Base-by-base conservation (phyloP, 192 early-diverging fungal genomes). In the Thoreauomyces humboldtii region DNA sequence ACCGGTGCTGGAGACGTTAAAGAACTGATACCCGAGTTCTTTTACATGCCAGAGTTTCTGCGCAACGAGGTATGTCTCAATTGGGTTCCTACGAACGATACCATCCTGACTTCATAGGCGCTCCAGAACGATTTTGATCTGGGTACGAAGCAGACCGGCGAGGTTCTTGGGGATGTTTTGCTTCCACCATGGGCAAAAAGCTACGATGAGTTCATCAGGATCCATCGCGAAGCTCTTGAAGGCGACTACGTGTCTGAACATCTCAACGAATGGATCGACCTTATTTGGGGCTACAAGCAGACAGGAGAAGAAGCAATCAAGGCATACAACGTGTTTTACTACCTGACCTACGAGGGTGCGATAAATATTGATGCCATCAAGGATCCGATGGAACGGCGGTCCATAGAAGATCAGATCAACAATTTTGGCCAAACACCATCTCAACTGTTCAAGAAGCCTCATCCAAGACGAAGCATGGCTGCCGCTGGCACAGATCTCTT, bases 381-480 rank as follows among this genome's bases (percentile, higher is more conserved):
- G 33, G 94, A 98, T 69, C 89, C 91, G 2, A 77, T 96, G 27
- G 93, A 98, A 70, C 85, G 91, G 41, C 82, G 85, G 15, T 89
- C 92, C 5, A 91, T 92, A 15, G 92, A 92, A 51, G 93, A 92
- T 57, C 92, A 93, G 63, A 98, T 98, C 61, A 86, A 96, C 72
- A 93, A 98, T 76, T 98, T 98, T 87, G 95, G 95, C 5, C 95
- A 98, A 73, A 98, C 95, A 1, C 94, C 95, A 12, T 80, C 86
- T 11, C 91, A 94, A 65, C 71, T 98, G 54, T 95, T 98, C 60
- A 87, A 81, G 46, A 83, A 81, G 67, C 91, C 93, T 0, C 95
- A 98, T 77, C 89, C 90, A 31, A 53, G 73, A 22, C 77, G 88
- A 56, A 28, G 28, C 38, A 7, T 46, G 3, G 45, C 2, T n/a